Evolutionary conservation across 805 yeast species (phyloP), one percentile per base, ranked within the genome.

Genomic region (Wickerhamiella australiensis): DNA sequence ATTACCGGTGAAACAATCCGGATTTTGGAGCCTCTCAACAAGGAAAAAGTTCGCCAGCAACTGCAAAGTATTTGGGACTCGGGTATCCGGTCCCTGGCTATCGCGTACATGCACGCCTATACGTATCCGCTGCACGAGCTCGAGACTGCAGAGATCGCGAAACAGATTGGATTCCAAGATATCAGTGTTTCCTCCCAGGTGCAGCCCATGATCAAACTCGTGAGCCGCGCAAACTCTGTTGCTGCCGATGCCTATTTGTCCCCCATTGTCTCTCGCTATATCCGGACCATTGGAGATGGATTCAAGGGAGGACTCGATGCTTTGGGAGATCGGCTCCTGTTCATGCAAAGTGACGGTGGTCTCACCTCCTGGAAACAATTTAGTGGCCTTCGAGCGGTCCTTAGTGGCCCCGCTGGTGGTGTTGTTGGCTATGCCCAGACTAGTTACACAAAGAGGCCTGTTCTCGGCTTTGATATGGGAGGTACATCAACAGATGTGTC

Each of bases 391-490:
- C 75, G 79, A 57, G 95, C 97, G 3, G 83, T 90, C 45, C 66
- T 90, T 31, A 85, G 96, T 1, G 97, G 97, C 2, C 97, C 97
- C 2, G 97, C 97, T 8, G 97, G 97, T 35, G 97, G 97, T 46
- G 94, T 90, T 52, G 96, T 90, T 29, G 97, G 97, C 0, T 85
- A 79, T 58, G 85, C 95, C 0, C 74, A 77, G 47, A 88, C 97
- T 0, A 84, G 95, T 53, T 85, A 73, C 61, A 50, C 47, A 5
- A 58, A 54, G 18, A 42, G 40, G 23, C 87, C 94, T 0, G 69
- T 82, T 43, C 75, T 85, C 50, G 94, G 92, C 0, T 82, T 85
- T 56, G 95, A 85, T 64, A 83, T 85, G 88, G 95, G 95, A 46
- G 95, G 95, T 45, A 85, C 95, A 1, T 81, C 90, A 0, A 85